Conservation (phyloP, 495 filamentous ascomycete genomes). For the Lophiostoma macrostomum region DNA sequence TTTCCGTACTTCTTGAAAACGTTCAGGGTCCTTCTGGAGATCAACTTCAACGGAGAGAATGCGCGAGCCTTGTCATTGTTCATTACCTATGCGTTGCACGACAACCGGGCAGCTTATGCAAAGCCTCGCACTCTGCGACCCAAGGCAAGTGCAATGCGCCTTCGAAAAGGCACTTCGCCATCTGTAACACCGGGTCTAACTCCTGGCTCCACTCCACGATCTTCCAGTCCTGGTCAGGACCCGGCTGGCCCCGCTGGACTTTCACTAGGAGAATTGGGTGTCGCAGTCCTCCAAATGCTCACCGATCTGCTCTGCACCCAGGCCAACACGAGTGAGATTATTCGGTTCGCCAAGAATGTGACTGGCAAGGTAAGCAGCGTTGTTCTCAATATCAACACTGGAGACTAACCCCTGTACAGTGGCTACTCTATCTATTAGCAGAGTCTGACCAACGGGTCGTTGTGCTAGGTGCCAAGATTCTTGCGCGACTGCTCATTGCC, state of each 20-base stretch:
- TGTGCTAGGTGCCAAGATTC: constrained; percentile 74
- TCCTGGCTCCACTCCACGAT: constrained; percentile 30
- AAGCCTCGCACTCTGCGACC: constrained; percentile 54
- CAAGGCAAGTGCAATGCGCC: constrained; percentile 37
- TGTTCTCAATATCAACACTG: constrained; percentile 5
- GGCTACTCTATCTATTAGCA: constrained; percentile 89
- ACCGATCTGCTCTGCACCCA: constrained; percentile 76
- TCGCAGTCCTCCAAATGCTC: constrained; percentile 77
- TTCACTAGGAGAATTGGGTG: constrained; percentile 56
- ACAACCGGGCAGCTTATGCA: constrained; percentile 44
- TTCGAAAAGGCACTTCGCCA: constrained; percentile 26
- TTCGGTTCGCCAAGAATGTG: constrained; percentile 89
- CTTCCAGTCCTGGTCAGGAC: constrained; percentile 28
- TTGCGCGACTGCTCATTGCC: constrained; percentile 77
- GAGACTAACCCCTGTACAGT: constrained; percentile 52
- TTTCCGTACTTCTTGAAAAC: constrained; percentile 72
- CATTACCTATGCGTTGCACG: constrained; percentile 88
- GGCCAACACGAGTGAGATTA: constrained; percentile 60
- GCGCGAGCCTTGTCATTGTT: constrained; percentile 86
- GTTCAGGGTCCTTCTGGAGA: constrained; percentile 72
- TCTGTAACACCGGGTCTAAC: constrained; percentile 24
- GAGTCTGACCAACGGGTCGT: constrained; percentile 83
- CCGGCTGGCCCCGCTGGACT: constrained; percentile 19
- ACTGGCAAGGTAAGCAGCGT: constrained; percentile 77
- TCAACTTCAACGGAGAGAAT: constrained; percentile 74